Conservation (phyloP, 345 rosid species). For the Brassica incana region DNA sequence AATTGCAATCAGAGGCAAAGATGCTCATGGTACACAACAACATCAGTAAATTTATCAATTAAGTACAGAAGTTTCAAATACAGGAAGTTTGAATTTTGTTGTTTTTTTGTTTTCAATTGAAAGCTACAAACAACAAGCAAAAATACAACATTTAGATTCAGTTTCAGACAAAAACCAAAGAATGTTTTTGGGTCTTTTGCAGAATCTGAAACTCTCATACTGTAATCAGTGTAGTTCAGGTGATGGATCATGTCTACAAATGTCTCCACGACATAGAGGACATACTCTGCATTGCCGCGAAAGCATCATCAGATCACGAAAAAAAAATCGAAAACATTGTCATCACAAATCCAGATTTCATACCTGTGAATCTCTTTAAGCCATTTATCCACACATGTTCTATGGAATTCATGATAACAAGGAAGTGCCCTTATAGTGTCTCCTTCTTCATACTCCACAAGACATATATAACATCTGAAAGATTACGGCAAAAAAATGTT, state of each 20-base stretch:
- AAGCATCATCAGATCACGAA: constrained; percentile 20
- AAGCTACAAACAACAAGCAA: constrained; percentile 27
- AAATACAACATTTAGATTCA: constrained; percentile 30
- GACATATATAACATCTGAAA: constrained; percentile 92
- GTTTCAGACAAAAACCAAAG: constrained; percentile 1
- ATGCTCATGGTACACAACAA: not conserved
- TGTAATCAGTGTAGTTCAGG: constrained; percentile 43
- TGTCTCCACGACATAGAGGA: constrained; percentile 93
- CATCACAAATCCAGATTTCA: not conserved
- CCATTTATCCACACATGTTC: constrained; percentile 89
- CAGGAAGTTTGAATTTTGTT: not conserved
- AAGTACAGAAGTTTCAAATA: constrained; percentile 12
- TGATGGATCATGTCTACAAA: constrained; percentile 61
- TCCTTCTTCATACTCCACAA: constrained; percentile 94
- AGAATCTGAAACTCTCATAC: constrained; percentile 22
- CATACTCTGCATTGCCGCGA: constrained; percentile 68
- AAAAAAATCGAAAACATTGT: not conserved
- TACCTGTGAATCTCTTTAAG: constrained; percentile 99
- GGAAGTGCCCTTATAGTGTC: constrained; percentile 83
- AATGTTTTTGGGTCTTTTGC: constrained; percentile 24
- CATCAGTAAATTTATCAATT: constrained; percentile 31
- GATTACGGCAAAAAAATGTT: not conserved
- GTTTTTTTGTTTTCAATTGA: not conserved
- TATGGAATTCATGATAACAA: constrained; percentile 89
- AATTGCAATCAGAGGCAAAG: not conserved